Evolutionary conservation across 768 basidiomycete genomes (phyloP), one percentile per base, ranked within the genome.

Genomic region (Gyrodon lividus): DNA sequence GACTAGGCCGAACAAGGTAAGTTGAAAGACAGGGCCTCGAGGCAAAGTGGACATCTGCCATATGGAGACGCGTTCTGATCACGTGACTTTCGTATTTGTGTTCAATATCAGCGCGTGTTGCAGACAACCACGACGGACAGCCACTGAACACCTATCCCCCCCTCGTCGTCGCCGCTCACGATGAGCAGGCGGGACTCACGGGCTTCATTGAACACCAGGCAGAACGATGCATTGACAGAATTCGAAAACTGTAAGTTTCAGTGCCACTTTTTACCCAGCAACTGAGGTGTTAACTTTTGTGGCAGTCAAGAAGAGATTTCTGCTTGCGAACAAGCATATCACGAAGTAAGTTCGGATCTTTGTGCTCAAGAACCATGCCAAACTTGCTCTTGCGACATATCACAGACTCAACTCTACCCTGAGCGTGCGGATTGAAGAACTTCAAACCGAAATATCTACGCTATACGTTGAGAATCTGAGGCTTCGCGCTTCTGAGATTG

Each of bases 291-390:
- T 65, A 43, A 66, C 56, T 17, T 44, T 30, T 63, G 68, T 76
- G 69, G 69, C 66, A 92, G 90, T 92, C 77, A 92, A 92, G 84
- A 90, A 89, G 83, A 92, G 90, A 74, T 92, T 91, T 62, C 77
- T 92, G 19, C 84, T 91, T 53, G 89, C 89, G 51, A 92, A 92
- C 73, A 92, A 91, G 71, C 90, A 92, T 71, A 92, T 92, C 65
- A 91, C 90, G 22, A 92, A 92, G 89, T 91, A 59, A 34, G 79
- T 67, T 42, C 16, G 14, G 24, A 49, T 48, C 46, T 43, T 46
- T n/a, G 26, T 44, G 20, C 38, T n/a, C 41, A 44, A 35, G 44
- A 46, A 16, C 45, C 31, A 31, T 37, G 10, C 58, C 59, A 48
- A 60, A 35, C 24, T 31, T 53, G 30, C 33, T 44, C 24, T 14